Conservation (phyloP, 345 rosid species). For the Sonneratia alba region DNA sequence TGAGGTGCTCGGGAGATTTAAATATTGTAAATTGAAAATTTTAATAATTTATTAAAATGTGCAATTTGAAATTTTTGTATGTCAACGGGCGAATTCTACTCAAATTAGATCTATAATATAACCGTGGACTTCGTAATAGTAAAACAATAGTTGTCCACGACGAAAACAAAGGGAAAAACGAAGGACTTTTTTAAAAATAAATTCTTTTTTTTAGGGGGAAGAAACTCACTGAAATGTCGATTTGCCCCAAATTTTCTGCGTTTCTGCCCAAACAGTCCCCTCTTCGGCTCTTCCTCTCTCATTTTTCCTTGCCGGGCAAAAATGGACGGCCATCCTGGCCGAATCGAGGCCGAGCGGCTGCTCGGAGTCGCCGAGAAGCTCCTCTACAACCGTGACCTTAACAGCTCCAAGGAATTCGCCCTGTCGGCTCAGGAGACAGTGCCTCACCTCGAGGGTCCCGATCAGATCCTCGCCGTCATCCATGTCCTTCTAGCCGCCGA, state of each 20-base stretch:
- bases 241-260: background rate
- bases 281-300: background rate
- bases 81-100: no score
- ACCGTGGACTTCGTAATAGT: no score
- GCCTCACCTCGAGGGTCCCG: constrained; percentile 76
- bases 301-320: background rate
- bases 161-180: no score
- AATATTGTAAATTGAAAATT: no score
- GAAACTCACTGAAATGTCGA: no score
- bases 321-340: constrained; percentile 43
- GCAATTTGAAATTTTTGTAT: no score
- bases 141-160: no score
- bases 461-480: constrained; percentile 77
- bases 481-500: constrained; percentile 65
- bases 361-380: constrained; percentile 84
- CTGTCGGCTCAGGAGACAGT: constrained; percentile 74
- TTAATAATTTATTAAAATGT: no score
- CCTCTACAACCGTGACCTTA: constrained; percentile 53
- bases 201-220: no score
- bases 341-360: constrained; percentile 68
- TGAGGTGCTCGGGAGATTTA: no score
- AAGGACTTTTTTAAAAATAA: no score
- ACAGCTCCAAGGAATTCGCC: constrained; percentile 67
- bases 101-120: no score
- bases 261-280: background rate